phyloP scores from a whole-genome alignment of 176 grass and related monocot genomes.

The Hsuehochloa calcarea region DNA sequence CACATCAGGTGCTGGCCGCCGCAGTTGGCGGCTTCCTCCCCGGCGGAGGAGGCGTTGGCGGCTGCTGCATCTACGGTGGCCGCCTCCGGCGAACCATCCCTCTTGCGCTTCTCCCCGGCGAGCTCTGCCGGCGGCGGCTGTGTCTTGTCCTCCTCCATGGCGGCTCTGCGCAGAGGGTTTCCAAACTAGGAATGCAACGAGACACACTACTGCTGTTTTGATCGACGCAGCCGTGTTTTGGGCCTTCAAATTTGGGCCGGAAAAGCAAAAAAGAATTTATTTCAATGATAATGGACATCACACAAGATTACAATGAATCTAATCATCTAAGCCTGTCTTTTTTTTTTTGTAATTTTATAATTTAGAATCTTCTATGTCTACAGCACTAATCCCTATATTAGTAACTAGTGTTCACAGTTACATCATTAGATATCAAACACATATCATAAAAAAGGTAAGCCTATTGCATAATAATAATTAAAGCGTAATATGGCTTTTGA shows the following conservation, averaged over 20 bases:
- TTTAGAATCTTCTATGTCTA: no score
- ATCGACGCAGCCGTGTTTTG: neutral
- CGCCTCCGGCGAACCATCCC: constrained; percentile 25
- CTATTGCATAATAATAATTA: no score
- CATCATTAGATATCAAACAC: no score
- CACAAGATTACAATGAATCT: no score
- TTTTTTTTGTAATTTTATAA: no score
- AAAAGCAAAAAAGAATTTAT: no score
- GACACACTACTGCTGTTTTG: neutral
- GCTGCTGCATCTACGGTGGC: neutral
- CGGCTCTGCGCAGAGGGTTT: neutral
- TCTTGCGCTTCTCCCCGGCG: constrained; percentile 72
- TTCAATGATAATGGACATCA: no score
- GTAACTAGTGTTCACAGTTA: no score
- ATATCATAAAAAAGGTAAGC: no score
- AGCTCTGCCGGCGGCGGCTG: neutral
- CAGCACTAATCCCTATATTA: no score
- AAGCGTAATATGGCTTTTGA: no score
- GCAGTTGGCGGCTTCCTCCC: neutral
- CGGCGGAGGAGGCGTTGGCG: neutral
- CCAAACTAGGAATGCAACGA: neutral
- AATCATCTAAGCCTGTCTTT: no score
- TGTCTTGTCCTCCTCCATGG: neutral
- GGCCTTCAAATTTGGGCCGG: neutral
- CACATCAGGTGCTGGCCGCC: constrained; percentile 44